Conservation (phyloP, 306 rosid genomes). For the Trichosanthes truncata region DNA sequence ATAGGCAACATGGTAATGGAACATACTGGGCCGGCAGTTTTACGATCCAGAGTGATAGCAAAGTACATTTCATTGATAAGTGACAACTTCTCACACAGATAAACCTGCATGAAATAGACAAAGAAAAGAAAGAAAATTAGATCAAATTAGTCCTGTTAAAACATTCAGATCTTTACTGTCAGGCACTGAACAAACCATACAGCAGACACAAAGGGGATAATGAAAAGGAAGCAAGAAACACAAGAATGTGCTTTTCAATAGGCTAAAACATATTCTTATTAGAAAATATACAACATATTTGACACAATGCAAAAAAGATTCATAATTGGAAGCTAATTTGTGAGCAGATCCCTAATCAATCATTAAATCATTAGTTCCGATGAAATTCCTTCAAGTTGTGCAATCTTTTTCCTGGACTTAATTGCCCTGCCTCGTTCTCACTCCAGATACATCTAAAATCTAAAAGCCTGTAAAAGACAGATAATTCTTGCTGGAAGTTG, state of each 20-base stretch:
- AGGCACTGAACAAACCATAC: not conserved
- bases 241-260: not conserved
- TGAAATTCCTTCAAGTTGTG: not conserved
- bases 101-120: conserved; percentile 44
- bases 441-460: not conserved
- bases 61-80: conserved; percentile 98
- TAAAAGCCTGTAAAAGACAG: not conserved
- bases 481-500: not conserved
- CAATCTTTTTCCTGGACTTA: not conserved
- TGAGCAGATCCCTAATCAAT: not conserved
- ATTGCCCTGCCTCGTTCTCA: not conserved
- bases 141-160: not conserved
- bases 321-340: not conserved
- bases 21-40: conserved; percentile 89
- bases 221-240: not conserved
- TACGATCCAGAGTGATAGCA: conserved; percentile 91
- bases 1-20: conserved; percentile 1
- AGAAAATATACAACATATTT: not conserved
- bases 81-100: conserved; percentile 74
- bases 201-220: not conserved
- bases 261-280: not conserved
- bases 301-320: not conserved
- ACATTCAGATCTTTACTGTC: not conserved
- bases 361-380: not conserved
- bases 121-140: conserved; percentile 11